Percentiles rank a stretch among this genome's conserved stretches.
These are phyloP conservation scores for Monotropa hypopitys DNA, from an alignment of 179 eudicot species.

Conservation along the genomic window DNA sequence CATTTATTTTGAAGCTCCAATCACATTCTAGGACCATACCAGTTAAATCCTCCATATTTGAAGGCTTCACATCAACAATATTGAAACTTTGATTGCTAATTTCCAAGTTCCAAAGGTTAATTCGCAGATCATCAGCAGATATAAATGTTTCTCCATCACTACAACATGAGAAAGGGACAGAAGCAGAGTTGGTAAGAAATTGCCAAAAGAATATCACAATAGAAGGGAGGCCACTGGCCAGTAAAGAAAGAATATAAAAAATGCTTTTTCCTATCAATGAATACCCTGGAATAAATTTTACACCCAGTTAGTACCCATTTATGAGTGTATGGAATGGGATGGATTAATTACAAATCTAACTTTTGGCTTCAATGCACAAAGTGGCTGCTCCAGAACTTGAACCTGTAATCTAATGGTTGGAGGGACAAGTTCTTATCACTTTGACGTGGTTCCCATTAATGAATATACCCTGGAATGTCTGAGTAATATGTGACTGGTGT, in stretches of 20 bases:
- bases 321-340: no score
- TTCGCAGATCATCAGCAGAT: slow-evolving; percentile 92
- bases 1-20: not conserved
- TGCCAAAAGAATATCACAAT: not conserved
- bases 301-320: no score
- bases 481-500: not conserved
- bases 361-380: no score
- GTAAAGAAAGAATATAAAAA: not conserved
- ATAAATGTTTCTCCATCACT: slow-evolving; percentile 97
- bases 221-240: not conserved
- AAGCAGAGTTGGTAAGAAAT: not conserved
- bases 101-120: slow-evolving; percentile 96
- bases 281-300: not conserved
- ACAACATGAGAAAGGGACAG: slow-evolving; percentile 9
- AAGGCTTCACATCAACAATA: slow-evolving; percentile 92
- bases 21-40: slow-evolving; percentile 30
- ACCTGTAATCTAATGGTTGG: no score
- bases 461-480: no score
- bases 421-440: no score
- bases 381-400: no score
- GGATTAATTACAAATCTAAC: no score
- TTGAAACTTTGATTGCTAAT: slow-evolving; percentile 95
- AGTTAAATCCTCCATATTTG: slow-evolving; percentile 96
- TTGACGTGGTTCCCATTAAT: no score
- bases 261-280: not conserved